Base-by-base conservation (phyloP, 495 filamentous ascomycete species). In the Extremus antarcticus region DNA sequence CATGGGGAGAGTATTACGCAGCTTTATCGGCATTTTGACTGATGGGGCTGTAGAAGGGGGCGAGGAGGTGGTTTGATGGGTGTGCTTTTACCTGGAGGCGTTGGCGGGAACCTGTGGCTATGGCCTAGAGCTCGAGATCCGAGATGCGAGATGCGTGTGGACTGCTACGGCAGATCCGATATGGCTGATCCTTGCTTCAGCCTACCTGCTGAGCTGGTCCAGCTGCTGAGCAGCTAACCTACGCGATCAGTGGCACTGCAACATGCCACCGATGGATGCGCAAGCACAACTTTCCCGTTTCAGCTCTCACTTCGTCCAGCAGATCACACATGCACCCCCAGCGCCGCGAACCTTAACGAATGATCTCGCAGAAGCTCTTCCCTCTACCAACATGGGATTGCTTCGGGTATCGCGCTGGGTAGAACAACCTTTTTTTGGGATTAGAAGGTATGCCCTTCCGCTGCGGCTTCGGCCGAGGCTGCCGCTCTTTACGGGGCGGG, bases 1-100 rank as follows among this genome's bases (percentile, higher is more conserved):
- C 90, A 95, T 68, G 92, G 84, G 61, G 78, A 81, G 74, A 80
- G 77, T 50, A 73, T 73, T 48, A 66, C 57, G 43, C 60, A 64
- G 56, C 63, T 80, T 70, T 70, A 64, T 69, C 63, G 66, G 49
- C 65, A 69, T 54, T 64, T 54, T 38, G 63, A 67, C 53, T 70
- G 53, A 53, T 4, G 46, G 22, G 13, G 53, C 46, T 20, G 9
- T 47, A 35, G 29, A 4, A 35, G 13, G 29, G 7, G 29, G 29
- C 29, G 29, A 13, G 4, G 7, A 35, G 29, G 29, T 35, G 29
- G 13, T 4, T 7, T 35, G 29, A 13, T 35, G 29, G 29, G 29
- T 35, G 13, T 35, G 29, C 13, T 35, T 35, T 35, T n/a, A n/a
- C n/a, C n/a, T n/a, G n/a, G n/a, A n/a, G n/a, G n/a, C n/a, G n/a